Evolutionary conservation across 192 early-diverging fungal genomes (phyloP).

Genomic region (Umbelopsis ramanniana): DNA sequence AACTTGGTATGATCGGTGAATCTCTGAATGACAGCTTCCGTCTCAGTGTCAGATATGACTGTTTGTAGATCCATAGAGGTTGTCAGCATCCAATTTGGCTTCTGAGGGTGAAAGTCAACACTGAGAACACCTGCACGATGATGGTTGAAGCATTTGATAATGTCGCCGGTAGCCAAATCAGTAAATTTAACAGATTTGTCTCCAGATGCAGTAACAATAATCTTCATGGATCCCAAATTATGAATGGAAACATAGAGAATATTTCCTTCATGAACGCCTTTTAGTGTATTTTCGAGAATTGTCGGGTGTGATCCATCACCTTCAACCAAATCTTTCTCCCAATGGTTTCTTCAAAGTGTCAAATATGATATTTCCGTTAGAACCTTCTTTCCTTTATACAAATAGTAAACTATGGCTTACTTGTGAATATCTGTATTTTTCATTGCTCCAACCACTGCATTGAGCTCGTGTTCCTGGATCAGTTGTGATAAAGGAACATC

Average conservation of each 20-base stretch:
- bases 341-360: neutral
- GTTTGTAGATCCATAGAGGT: slow-evolving; percentile 58
- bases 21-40: slow-evolving; percentile 50
- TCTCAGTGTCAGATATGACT: slow-evolving; percentile 48
- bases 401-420: neutral
- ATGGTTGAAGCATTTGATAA: slow-evolving; percentile 46
- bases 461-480: slow-evolving; percentile 13
- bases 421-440: slow-evolving; percentile 17
- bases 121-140: slow-evolving; percentile 66
- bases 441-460: neutral
- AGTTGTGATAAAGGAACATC: neutral
- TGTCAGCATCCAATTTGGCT: slow-evolving; percentile 51
- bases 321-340: slow-evolving; percentile 20
- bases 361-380: too few relatives aligned
- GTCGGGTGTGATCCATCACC: slow-evolving; percentile 46
- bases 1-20: slow-evolving; percentile 77
- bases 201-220: slow-evolving; percentile 57
- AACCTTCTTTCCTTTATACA: too few relatives aligned
- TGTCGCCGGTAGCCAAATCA: slow-evolving; percentile 43
- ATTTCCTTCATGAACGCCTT: slow-evolving; percentile 59
- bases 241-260: slow-evolving; percentile 53
- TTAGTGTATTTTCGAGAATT: slow-evolving; percentile 33
- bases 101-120: slow-evolving; percentile 66
- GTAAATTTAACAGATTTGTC: slow-evolving; percentile 67
- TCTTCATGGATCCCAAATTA: slow-evolving; percentile 34